A percentile compares a stretch with the other conserved stretches of the same genome.
Evolutionary conservation across 208 protist genomes (phyloP).

Genomic region (Polymyxa betae): DNA sequence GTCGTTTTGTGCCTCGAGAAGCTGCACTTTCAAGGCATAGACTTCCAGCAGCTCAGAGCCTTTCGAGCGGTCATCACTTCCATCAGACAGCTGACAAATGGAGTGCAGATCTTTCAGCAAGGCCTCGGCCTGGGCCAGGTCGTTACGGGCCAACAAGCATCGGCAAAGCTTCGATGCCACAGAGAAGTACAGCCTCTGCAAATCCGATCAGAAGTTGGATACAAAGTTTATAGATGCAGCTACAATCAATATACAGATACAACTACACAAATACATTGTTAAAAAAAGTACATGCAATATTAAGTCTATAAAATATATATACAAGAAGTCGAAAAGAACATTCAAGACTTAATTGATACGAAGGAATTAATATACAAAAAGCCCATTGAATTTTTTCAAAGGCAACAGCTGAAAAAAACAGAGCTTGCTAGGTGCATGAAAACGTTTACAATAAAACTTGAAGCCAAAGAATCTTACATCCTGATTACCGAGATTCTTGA

Average conservation of each 20-base stretch:
- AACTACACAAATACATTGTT: too few species aligned
- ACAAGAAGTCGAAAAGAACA: too few species aligned
- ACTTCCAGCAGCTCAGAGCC: constrained; percentile 29
- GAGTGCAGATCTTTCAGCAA: not conserved
- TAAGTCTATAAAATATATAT: too few species aligned
- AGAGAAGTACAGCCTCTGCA: constrained; percentile 36
- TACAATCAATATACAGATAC: not conserved
- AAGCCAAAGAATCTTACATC: not conserved
- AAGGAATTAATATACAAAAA: too few species aligned
- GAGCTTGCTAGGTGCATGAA: not conserved
- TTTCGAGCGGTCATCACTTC: constrained; percentile 1
- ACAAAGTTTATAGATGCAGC: not conserved
- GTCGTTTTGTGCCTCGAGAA: not conserved
- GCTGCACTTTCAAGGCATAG: constrained; percentile 22
- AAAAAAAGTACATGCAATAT: too few species aligned
- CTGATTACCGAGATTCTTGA: not conserved
- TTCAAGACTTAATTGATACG: too few species aligned
- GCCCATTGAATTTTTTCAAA: too few species aligned
- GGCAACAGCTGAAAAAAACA: too few species aligned
- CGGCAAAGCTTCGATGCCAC: constrained; percentile 12
- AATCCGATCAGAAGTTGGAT: too few species aligned
- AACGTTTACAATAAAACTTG: not conserved
- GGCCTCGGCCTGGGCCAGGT: not conserved
- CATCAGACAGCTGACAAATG: constrained; percentile 32
- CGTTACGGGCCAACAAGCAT: not conserved